Percentiles rank a stretch among this genome's conserved stretches.
These are phyloP conservation scores for Trichoderma citrinoviride DNA, from an alignment of 2,329 filamentous ascomycete species.

Conservation along the genomic window DNA sequence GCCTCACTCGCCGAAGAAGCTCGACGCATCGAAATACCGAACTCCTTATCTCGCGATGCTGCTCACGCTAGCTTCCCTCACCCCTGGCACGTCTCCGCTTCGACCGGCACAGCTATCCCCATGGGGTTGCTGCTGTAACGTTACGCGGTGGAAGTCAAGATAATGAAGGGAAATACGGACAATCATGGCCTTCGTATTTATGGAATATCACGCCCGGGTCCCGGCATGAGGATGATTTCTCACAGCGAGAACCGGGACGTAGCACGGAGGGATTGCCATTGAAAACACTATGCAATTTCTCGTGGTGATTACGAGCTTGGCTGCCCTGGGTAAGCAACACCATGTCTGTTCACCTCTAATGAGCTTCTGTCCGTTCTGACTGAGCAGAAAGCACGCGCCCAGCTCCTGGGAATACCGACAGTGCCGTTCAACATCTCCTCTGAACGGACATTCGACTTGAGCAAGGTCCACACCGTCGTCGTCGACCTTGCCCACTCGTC, in stretches of 20 bases:
- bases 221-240: background rate
- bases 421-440: slow-evolving; percentile 19
- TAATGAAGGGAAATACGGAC: background rate
- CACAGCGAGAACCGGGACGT: background rate
- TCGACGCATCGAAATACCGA: background rate
- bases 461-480: slow-evolving; percentile 13
- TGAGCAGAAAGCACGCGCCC: background rate
- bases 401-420: slow-evolving; percentile 22
- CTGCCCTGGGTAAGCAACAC: background rate
- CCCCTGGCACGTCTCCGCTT: slow-evolving; percentile 12
- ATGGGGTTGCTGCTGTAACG: slow-evolving; percentile 17
- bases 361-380: background rate
- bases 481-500: slow-evolving; percentile 12
- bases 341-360: no score
- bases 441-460: slow-evolving; percentile 10
- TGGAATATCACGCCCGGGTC: background rate
- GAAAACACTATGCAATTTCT: slow-evolving; percentile 11
- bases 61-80: slow-evolving; percentile 1
- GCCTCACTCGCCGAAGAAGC: background rate
- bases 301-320: background rate
- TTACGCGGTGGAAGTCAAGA: background rate
- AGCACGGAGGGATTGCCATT: background rate
- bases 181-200: background rate
- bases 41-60: slow-evolving; percentile 2
- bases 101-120: background rate